Evolutionary conservation across 495 filamentous ascomycete genomes (phyloP), one percentile per base, ranked within the genome.

Genomic region (Eremomyces bilateralis): DNA sequence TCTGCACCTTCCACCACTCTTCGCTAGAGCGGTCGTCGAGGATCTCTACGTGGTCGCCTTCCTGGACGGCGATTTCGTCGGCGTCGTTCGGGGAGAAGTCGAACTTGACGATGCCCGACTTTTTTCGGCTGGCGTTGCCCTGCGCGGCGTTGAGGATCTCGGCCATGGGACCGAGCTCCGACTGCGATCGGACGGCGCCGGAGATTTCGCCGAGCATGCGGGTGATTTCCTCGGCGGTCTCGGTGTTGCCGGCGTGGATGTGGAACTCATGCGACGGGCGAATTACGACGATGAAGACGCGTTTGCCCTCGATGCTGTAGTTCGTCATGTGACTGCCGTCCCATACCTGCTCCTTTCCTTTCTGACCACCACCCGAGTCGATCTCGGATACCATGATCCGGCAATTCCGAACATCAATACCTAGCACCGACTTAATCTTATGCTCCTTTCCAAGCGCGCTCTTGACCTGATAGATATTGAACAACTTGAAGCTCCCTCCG

Each of bases 291-390:
- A 99, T 59, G 48, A 99, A 99, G 12, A 99, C 78, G 53, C 95
- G 88, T 50, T 99, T 99, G 12, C 84, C 85, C 61, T 99, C 88
- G 30, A 90, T 80, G 8, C 81, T 91, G 57, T 99, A 95, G 52
- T 91, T 77, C 12, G 72, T 80, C 53, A 99, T 71, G 50, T 80
- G 85, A 21, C 94, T 81, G 0, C 83, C 83, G 0, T 73, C 74
- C 88, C 88, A 99, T 47, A 90, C 73, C 40, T 76, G 73, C n/a
- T n/a, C n/a, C n/a, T n/a, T n/a, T n/a, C n/a, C n/a, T n/a, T n/a
- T n/a, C 5, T 73, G 72, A 5, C 80, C 82, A 48, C 90, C 81
- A 22, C 62, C 53, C 8, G 64, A 53, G 37, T 74, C 80, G 50
- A 94, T 88, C 0, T 90, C 83, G 0, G 84, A 71, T 33, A 99